Percentiles rank a stretch among this genome's conserved stretches.
These are phyloP conservation scores for Trichoderma atroviride DNA, from an alignment of 2,329 filamentous ascomycete species.

Conservation along the genomic window DNA sequence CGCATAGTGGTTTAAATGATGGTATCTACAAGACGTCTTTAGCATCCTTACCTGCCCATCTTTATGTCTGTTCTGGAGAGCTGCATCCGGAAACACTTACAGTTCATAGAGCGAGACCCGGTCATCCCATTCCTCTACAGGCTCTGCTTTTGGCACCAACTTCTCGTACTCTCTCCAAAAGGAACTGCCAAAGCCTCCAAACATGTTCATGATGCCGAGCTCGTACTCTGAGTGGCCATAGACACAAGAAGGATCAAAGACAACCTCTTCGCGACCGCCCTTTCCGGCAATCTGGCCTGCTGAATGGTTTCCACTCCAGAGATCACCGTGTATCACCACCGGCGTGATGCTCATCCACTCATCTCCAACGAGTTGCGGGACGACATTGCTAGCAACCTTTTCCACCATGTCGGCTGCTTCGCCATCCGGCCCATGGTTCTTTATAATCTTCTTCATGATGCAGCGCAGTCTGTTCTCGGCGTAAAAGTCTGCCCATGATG, in stretches of 20 bases:
- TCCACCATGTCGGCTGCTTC: slow-evolving; percentile 68
- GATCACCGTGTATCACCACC: slow-evolving; percentile 84
- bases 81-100: slow-evolving; percentile 50
- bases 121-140: slow-evolving; percentile 82
- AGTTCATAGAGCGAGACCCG: slow-evolving; percentile 79
- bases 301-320: slow-evolving; percentile 89
- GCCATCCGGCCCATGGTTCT: slow-evolving; percentile 64
- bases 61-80: neutral
- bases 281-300: slow-evolving; percentile 62
- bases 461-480: slow-evolving; percentile 71
- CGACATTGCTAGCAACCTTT: slow-evolving; percentile 62
- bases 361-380: slow-evolving; percentile 75
- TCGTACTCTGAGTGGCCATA: slow-evolving; percentile 92
- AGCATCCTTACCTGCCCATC: slow-evolving; percentile 25
- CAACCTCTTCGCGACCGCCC: slow-evolving; percentile 67
- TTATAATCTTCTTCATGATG: slow-evolving; percentile 61
- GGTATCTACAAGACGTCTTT: slow-evolving; percentile 61
- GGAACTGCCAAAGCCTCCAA: slow-evolving; percentile 75
- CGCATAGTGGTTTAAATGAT: slow-evolving; percentile 86
- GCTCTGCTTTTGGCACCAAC: slow-evolving; percentile 77
- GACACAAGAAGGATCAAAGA: slow-evolving; percentile 79
- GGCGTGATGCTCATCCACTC: slow-evolving; percentile 67
- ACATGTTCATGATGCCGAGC: slow-evolving; percentile 94
- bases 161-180: slow-evolving; percentile 80
- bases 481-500: slow-evolving; percentile 85